These are phyloP conservation scores for Daldinia bambusicola DNA, from an alignment of 495 filamentous ascomycete genomes.

Conservation along the genomic window DNA sequence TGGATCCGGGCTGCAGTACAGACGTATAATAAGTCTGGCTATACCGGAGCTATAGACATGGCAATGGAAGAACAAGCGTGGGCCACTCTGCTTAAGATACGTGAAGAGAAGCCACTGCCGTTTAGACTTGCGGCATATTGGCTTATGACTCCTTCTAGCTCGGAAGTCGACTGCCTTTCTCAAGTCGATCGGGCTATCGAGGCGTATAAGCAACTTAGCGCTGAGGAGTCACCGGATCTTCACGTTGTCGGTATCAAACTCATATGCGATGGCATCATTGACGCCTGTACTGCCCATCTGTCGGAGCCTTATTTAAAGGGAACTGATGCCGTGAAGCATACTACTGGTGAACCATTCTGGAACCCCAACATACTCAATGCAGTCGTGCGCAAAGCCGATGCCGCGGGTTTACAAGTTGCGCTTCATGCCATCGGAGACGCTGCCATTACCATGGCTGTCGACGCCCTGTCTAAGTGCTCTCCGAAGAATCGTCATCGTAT, in stretches of 20 bases:
- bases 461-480: slow-evolving; percentile 59
- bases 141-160: slow-evolving; percentile 63
- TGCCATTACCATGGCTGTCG: slow-evolving; percentile 65
- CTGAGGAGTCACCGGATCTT: slow-evolving; percentile 61
- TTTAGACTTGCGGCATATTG: slow-evolving; percentile 73
- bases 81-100: slow-evolving; percentile 62
- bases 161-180: slow-evolving; percentile 53
- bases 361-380: slow-evolving; percentile 59
- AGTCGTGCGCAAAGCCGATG: slow-evolving; percentile 65
- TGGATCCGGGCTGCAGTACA: slow-evolving; percentile 60
- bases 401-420: slow-evolving; percentile 67
- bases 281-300: slow-evolving; percentile 72
- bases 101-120: slow-evolving; percentile 50
- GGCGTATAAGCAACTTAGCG: slow-evolving; percentile 58
- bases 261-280: slow-evolving; percentile 74
- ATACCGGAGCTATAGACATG: slow-evolving; percentile 74
- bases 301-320: slow-evolving; percentile 63
- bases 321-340: slow-evolving; percentile 49
- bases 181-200: slow-evolving; percentile 70
- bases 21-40: slow-evolving; percentile 65
- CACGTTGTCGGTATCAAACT: slow-evolving; percentile 72
- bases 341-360: slow-evolving; percentile 65
- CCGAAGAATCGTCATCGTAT: slow-evolving; percentile 64
- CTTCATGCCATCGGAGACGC: slow-evolving; percentile 74
- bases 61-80: slow-evolving; percentile 72